These are phyloP conservation scores for Nitzschia palea DNA, from an alignment of 108 stramenopile genomes.

Conservation along the genomic window DNA sequence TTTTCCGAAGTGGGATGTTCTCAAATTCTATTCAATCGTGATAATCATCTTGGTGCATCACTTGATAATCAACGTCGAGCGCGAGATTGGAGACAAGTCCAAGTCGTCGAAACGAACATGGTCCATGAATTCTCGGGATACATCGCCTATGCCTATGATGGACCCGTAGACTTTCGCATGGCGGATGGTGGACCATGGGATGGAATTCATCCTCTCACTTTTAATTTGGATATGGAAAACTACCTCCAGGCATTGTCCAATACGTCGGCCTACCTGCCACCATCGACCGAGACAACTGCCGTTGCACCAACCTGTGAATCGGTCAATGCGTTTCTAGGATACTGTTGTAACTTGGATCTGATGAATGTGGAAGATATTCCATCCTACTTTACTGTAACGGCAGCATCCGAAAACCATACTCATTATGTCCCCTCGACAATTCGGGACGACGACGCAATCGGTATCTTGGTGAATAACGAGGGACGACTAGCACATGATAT, in stretches of 20 bases:
- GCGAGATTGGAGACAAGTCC: slow-evolving; percentile 56
- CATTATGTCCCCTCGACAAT: too few relatives aligned
- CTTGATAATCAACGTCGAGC: not conserved
- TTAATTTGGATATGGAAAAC: slow-evolving; percentile 47
- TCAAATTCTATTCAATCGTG: slow-evolving; percentile 50
- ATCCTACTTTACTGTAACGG: slow-evolving; percentile 12
- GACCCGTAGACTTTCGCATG: slow-evolving; percentile 48
- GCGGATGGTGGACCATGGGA: slow-evolving; percentile 49
- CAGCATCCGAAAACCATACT: too few relatives aligned
- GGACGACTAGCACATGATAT: too few relatives aligned
- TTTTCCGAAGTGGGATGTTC: slow-evolving; percentile 73
- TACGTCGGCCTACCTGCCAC: too few relatives aligned
- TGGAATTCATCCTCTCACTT: slow-evolving; percentile 29
- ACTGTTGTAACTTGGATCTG: not conserved
- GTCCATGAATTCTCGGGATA: slow-evolving; percentile 54
- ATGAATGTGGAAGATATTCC: slow-evolving; percentile 1
- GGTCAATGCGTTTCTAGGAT: not conserved
- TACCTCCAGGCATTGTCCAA: slow-evolving; percentile 28
- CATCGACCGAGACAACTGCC: too few relatives aligned
- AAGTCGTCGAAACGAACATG: slow-evolving; percentile 46
- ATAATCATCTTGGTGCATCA: slow-evolving; percentile 26
- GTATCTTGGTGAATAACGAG: too few relatives aligned
- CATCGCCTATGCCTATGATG: slow-evolving; percentile 66
- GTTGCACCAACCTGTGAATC: slow-evolving; percentile 12
- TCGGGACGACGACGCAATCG: too few relatives aligned